Conservation (phyloP, 148 eudicot species). For the Agrostemma githago region DNA sequence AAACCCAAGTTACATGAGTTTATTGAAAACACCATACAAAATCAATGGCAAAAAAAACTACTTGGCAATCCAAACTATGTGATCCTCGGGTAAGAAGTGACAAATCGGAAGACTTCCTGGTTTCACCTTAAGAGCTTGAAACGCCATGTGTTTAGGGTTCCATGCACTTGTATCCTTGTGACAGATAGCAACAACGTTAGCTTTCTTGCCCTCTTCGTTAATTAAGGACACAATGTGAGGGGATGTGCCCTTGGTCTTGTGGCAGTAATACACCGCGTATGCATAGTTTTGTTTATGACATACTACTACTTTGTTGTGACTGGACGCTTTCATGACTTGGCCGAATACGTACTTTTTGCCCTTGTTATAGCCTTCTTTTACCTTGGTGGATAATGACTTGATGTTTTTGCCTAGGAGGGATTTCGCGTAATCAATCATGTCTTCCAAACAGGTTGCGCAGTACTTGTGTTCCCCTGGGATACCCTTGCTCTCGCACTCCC, state of each 20-base stretch:
- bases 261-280: slow-evolving; percentile 67
- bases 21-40: not conserved
- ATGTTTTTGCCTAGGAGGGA: slow-evolving; percentile 25
- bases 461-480: slow-evolving; percentile 24
- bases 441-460: slow-evolving; percentile 32
- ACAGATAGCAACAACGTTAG: slow-evolving; percentile 48
- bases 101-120: slow-evolving; percentile 60
- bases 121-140: slow-evolving; percentile 51
- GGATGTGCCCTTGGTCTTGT: slow-evolving; percentile 35
- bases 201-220: slow-evolving; percentile 35
- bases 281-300: slow-evolving; percentile 59
- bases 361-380: not conserved
- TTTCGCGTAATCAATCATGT: slow-evolving; percentile 29
- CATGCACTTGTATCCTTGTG: slow-evolving; percentile 57
- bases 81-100: slow-evolving; percentile 64
- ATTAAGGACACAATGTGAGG: slow-evolving; percentile 38
- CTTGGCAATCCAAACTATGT: slow-evolving; percentile 24
- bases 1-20: not conserved
- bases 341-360: slow-evolving; percentile 13
- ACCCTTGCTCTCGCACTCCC: slow-evolving; percentile 24
- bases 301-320: slow-evolving; percentile 22
- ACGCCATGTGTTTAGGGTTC: slow-evolving; percentile 68
- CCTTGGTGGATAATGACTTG: slow-evolving; percentile 21
- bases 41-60: not conserved
- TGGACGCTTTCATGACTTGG: not conserved